Conservation (phyloP, 768 basidiomycete genomes). For the Kwoniella shandongensis region DNA sequence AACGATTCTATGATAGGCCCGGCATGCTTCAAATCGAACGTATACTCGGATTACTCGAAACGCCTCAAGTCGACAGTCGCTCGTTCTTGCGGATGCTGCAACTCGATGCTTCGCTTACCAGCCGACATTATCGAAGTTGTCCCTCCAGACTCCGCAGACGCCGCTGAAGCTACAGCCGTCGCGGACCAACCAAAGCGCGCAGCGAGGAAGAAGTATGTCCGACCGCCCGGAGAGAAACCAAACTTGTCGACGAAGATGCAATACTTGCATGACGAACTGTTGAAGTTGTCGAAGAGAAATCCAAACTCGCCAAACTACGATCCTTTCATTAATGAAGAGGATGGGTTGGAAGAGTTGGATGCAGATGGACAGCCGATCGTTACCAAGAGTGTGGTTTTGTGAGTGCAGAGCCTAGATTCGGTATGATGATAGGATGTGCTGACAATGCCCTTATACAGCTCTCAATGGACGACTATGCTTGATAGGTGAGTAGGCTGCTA, state of each 20-base stretch:
- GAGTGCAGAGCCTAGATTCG: constrained; percentile 53
- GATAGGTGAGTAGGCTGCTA: constrained; percentile 36
- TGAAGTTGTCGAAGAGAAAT: constrained; percentile 77
- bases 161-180: constrained; percentile 46
- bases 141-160: constrained; percentile 61
- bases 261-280: constrained; percentile 73
- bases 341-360: constrained; percentile 77
- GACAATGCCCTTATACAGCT: constrained; percentile 58
- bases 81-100: constrained; percentile 72
- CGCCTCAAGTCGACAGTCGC: constrained; percentile 61
- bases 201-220: constrained; percentile 38
- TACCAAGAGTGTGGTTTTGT: constrained; percentile 95
- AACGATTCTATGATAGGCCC: constrained; percentile 32
- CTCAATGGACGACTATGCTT: constrained; percentile 87
- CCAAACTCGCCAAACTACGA: constrained; percentile 86
- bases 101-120: constrained; percentile 62
- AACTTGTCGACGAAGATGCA: constrained; percentile 80
- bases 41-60: constrained; percentile 78
- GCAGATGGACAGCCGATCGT: constrained; percentile 68
- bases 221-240: constrained; percentile 40
- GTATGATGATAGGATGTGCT: neutral
- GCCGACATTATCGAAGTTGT: constrained; percentile 80
- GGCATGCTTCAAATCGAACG: constrained; percentile 75
- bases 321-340: constrained; percentile 57
- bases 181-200: constrained; percentile 22